These are phyloP conservation scores for Zancudomyces culisetae DNA, from an alignment of 371 early-diverging fungal species.

Conservation along the genomic window DNA sequence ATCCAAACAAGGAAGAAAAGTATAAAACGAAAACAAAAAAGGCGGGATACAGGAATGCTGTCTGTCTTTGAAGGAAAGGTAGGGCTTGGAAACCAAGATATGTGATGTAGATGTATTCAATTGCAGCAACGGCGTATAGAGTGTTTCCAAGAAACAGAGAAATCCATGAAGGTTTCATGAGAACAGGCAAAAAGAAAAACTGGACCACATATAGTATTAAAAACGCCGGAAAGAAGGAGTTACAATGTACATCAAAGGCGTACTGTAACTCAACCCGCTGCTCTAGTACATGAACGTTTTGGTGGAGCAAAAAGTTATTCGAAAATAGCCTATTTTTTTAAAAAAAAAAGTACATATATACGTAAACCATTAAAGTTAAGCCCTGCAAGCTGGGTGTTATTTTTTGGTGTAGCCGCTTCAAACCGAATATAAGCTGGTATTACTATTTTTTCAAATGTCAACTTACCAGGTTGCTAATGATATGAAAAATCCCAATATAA, in stretches of 20 bases:
- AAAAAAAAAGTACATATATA: no score
- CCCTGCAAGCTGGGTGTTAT: no score
- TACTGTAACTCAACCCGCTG: constrained; percentile 87
- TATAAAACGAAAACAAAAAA: constrained; percentile 45
- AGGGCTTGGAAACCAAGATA: constrained; percentile 68
- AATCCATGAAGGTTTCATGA: constrained; percentile 47
- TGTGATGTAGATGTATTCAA: constrained; percentile 64
- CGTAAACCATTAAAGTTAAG: no score
- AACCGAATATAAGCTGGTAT: no score
- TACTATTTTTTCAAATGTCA: not conserved
- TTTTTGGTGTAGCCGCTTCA: no score
- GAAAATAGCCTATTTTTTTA: constrained; percentile 36
- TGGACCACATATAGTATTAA: constrained; percentile 69
- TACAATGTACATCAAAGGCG: constrained; percentile 85
- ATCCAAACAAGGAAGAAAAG: constrained; percentile 53
- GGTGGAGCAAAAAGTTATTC: constrained; percentile 58
- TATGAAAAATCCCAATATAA: constrained; percentile 5
- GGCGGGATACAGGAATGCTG: constrained; percentile 68
- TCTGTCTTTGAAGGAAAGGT: constrained; percentile 73
- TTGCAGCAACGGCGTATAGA: constrained; percentile 49
- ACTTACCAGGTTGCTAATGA: constrained; percentile 11
- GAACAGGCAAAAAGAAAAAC: constrained; percentile 64
- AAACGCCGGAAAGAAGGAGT: constrained; percentile 70
- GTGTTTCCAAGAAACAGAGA: constrained; percentile 64
- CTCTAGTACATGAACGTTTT: constrained; percentile 51